These are phyloP conservation scores for Biscutella laevigata DNA, from an alignment of 441 rosid genomes.

Conservation along the genomic window DNA sequence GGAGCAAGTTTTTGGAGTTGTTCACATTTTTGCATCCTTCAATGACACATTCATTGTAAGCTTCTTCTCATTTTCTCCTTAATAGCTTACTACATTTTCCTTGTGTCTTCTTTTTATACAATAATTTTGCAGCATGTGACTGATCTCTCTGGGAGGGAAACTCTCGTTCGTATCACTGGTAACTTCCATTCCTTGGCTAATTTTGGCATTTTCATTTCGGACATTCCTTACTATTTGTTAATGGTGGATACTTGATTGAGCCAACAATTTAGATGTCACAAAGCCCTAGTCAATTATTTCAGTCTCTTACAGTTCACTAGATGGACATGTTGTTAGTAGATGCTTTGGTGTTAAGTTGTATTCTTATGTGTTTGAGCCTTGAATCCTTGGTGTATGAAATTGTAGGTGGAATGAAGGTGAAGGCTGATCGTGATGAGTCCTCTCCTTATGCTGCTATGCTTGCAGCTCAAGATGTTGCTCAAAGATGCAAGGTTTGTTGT, in stretches of 20 bases:
- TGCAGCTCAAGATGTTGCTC: slow-evolving; percentile 68
- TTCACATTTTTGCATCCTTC: slow-evolving; percentile 61
- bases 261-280: too few species aligned
- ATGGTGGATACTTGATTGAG: too few species aligned
- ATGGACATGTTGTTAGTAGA: too few species aligned
- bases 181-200: too few species aligned
- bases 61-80: neutral
- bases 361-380: neutral
- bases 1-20: slow-evolving; percentile 53
- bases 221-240: too few species aligned
- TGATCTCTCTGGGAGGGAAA: slow-evolving; percentile 67
- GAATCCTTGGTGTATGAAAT: neutral
- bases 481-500: slow-evolving; percentile 65
- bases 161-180: slow-evolving; percentile 72
- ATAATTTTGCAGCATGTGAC: slow-evolving; percentile 53
- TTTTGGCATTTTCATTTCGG: too few species aligned
- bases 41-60: slow-evolving; percentile 48
- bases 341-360: too few species aligned
- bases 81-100: neutral
- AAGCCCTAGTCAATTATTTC: too few species aligned
- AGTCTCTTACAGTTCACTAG: too few species aligned
- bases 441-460: slow-evolving; percentile 81
- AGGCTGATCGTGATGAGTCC: slow-evolving; percentile 76
- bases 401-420: slow-evolving; percentile 74
- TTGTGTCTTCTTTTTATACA: neutral